Evolutionary conservation across 2,329 filamentous ascomycete species (phyloP).

Genomic region (Fusarium hostae): DNA sequence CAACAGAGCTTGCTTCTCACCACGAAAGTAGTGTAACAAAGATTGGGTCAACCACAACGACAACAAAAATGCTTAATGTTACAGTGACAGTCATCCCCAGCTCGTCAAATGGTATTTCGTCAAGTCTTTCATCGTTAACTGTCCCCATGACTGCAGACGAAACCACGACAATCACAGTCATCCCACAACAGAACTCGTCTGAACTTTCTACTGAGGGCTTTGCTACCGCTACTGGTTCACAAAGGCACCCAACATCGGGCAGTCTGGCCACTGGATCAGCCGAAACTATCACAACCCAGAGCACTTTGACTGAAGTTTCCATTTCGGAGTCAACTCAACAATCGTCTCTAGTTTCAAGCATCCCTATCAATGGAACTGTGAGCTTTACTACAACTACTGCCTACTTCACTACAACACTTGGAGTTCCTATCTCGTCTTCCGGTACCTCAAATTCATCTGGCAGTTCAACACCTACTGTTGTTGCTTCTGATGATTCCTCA

Average conservation of each 20-base stretch:
- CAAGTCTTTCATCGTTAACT: not conserved
- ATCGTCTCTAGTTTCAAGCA: not conserved
- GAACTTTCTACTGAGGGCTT: not conserved
- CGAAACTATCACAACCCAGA: not conserved
- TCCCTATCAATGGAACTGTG: not conserved
- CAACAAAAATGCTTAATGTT: conserved; percentile 22
- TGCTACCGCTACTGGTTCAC: not conserved
- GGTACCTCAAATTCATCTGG: not conserved
- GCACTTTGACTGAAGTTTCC: not conserved
- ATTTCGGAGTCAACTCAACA: not conserved
- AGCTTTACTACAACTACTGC: conserved; percentile 14
- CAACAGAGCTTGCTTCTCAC: not conserved
- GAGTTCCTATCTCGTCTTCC: not conserved
- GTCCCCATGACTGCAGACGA: conserved; percentile 1
- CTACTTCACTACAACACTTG: conserved; percentile 1
- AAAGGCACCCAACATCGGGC: not conserved
- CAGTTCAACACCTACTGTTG: not conserved
- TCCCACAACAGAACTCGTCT: conserved; percentile 11
- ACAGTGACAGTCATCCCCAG: conserved; percentile 17
- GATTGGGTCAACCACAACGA: conserved; percentile 14
- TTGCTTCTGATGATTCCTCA: conserved; percentile 1
- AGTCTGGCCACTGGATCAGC: not conserved
- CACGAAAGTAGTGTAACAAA: not conserved
- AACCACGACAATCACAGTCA: not conserved
- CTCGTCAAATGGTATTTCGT: not conserved